Base-by-base conservation (phyloP, 1,139 yeast species). In the Pichia sp. region DNA sequence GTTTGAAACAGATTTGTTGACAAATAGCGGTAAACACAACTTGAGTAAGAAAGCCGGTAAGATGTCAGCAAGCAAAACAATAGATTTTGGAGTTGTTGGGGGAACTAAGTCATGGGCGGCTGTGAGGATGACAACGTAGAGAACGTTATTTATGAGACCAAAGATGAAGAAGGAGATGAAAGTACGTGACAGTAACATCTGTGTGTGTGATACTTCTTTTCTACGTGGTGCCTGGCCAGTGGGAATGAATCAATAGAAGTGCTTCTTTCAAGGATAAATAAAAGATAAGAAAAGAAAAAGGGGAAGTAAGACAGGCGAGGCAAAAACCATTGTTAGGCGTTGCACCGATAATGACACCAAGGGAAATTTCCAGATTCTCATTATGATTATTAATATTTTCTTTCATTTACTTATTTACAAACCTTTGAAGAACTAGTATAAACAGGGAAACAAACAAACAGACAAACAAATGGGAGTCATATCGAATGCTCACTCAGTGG, bases 31-130 rank as follows among this genome's bases (percentile, higher is more conserved):
- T 0, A 97, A 87, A 0, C 76, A 56, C 8, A 86, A 58, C 67
- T 93, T 93, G 61, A 90, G 72, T 1, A 79, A 36, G 62, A 92
- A 85, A 1, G 97, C 81, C 0, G 99, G 98, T 38, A 88, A 61
- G 40, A 93, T 89, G 67, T 93, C 97, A 0, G 96, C 95, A 55
- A 93, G 71, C 13, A 93, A 72, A 4, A 93, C 96, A 6, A 85
- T 74, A 0, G 96, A 93, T 68, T 93, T 92, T 11, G 98, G 98
- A 0, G 88, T 80, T 16, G 77, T 65, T 0, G 89, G 80, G 0
- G 97, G 97, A 1, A 92, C 97, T 19, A 92, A 73, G 66, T 92
- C 98, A 44, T 88, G 81, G 2, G 98, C 98, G 0, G 98, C 96
- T 0, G 96, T 85, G 23, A 93, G 74, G 46, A 92, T 90, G 34